Conservation (phyloP, 768 basidiomycete species). For the Rubroboletus pulcherrimus region DNA sequence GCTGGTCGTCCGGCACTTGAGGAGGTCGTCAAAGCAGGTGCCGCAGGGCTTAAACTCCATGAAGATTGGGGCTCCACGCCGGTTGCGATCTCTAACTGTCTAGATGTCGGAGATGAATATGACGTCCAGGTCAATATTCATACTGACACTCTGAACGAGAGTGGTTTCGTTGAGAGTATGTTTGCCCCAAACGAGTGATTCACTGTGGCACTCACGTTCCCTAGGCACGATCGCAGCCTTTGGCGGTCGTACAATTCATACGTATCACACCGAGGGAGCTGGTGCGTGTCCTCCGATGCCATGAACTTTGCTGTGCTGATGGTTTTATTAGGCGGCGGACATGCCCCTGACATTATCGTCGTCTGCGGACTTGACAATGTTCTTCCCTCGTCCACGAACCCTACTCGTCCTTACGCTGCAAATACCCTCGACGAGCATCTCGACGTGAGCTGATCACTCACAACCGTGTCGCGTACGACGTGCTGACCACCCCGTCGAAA, state of each 20-base stretch:
- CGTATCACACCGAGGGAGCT: constrained; percentile 96
- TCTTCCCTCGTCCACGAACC: constrained; percentile 94
- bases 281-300: constrained; percentile 39
- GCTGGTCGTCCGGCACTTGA: constrained; percentile 67
- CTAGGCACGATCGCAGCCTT: constrained; percentile 87
- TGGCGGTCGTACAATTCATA: constrained; percentile 88
- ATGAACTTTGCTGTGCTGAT: neutral
- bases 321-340: constrained; percentile 67
- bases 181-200: constrained; percentile 2
- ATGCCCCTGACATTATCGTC: constrained; percentile 98
- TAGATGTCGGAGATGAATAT: constrained; percentile 83
- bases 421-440: constrained; percentile 98
- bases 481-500: constrained; percentile 30
- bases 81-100: constrained; percentile 66
- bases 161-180: constrained; percentile 92
- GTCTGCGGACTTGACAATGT: constrained; percentile 89
- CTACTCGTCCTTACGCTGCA: constrained; percentile 84
- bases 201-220: constrained; percentile 2
- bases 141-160: constrained; percentile 96
- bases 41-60: constrained; percentile 88
- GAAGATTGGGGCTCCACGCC: constrained; percentile 98
- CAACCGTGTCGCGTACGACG: neutral
- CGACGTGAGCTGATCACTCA: constrained; percentile 61
- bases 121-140: constrained; percentile 97
- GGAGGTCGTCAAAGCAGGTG: constrained; percentile 81